Base-by-base conservation (phyloP, 2,329 filamentous ascomycete species). In the Claviceps africana region DNA sequence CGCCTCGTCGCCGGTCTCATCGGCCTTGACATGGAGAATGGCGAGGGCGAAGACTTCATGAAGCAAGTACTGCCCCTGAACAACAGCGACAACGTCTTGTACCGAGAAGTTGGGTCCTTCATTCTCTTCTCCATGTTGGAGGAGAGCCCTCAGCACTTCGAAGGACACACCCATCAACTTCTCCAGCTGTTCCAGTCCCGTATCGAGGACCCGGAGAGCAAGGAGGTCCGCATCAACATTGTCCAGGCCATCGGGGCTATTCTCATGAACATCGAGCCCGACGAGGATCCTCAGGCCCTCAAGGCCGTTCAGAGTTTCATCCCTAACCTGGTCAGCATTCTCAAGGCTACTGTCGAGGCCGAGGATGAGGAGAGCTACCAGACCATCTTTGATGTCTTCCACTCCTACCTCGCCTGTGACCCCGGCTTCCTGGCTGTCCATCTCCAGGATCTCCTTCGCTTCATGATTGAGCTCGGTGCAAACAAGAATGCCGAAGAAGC, bases 321-420 rank as follows among this genome's bases (percentile, higher is more conserved):
- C 55, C 91, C 93, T 11, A 72, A 81, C 61, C 93, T 97, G 85
- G 91, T 97, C 54, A 79, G 82, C 57, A 88, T 96, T 11, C 77
- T 97, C 58, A 93, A 95, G 76, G 78, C 83, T 56, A 81, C 86
- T 28, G 86, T 97, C 54, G 79, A 88, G 61, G 78, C 79, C 53
- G 79, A 80, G 53, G 86, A 96, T 61, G 90, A 96, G 61, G 90
- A 95, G 65, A 85, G 86, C 65, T 83, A 86, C 60, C 88, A 91
- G 75, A 83, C 91, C 65, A 82, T 88, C 28, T 98, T 97, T 61
- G 93, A 97, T 66, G 89, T 95, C 59, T 95, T 97, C 79, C 93
- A 97, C 74, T 93, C 88, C 49, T 83, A 96, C 62, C 79, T 98
- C 51, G 86, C 86, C 57, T 95, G 88, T 67, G 91, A 96, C 66